These are phyloP conservation scores for Acephala macrosclerotiorum DNA, from an alignment of 2,329 filamentous ascomycete species.

Conservation along the genomic window DNA sequence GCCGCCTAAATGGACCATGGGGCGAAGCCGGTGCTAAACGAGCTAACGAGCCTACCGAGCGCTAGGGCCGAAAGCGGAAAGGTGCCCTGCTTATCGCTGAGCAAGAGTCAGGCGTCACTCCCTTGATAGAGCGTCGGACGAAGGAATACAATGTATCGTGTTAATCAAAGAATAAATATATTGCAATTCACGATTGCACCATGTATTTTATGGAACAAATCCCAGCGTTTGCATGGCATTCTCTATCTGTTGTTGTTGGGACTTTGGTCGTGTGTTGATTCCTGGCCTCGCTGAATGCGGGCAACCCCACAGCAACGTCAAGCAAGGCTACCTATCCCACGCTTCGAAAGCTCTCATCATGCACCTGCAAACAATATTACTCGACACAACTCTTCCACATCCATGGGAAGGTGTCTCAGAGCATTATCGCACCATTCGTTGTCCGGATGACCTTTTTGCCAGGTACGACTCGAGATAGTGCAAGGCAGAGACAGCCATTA, in stretches of 20 bases:
- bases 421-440: slow-evolving; percentile 8
- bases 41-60: slow-evolving; percentile 6
- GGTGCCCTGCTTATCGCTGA: slow-evolving; percentile 21
- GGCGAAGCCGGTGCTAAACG: slow-evolving; percentile 22
- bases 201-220: not conserved
- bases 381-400: not conserved
- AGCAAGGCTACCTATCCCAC: not conserved
- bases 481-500: not conserved
- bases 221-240: not conserved
- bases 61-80: slow-evolving; percentile 1
- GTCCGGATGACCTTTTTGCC: slow-evolving; percentile 1
- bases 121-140: slow-evolving; percentile 8
- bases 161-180: not conserved
- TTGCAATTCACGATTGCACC: not conserved
- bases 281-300: not conserved
- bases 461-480: slow-evolving; percentile 1
- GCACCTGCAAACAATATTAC: not conserved
- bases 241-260: not conserved
- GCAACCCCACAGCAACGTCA: slow-evolving; percentile 6
- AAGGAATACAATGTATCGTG: not conserved
- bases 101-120: slow-evolving; percentile 11
- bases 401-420: slow-evolving; percentile 2
- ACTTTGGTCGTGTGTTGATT: not conserved
- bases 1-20: slow-evolving; percentile 24
- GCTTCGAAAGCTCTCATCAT: not conserved